Conservation (phyloP, 78 protist species). For the Dictyostelium intermedium region DNA sequence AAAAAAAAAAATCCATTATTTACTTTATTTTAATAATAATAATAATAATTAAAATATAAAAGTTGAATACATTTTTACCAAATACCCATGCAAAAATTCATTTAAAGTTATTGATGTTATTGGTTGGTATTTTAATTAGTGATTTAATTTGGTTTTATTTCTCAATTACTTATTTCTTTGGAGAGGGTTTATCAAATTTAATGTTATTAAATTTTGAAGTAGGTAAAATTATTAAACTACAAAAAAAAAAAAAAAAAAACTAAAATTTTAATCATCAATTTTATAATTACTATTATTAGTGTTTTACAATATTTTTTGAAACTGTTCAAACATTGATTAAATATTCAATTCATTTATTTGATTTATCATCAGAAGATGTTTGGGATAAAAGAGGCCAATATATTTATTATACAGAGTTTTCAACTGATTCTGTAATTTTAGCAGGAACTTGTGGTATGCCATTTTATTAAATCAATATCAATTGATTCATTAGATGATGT, state of each 20-base stretch:
- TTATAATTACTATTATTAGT: conserved; percentile 20
- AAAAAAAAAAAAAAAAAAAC: neutral
- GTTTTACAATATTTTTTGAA: conserved; percentile 83
- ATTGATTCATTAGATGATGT: no score
- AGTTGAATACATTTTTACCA: conserved; percentile 80
- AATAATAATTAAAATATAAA: neutral
- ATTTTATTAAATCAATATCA: neutral
- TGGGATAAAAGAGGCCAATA: conserved; percentile 85
- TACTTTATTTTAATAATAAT: neutral
- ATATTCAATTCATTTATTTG: conserved; percentile 87
- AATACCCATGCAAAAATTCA: conserved; percentile 77
- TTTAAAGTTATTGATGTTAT: conserved; percentile 43
- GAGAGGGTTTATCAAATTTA: conserved; percentile 56
- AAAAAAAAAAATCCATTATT: no score
- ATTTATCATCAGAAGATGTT: conserved; percentile 63
- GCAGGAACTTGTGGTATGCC: conserved; percentile 74
- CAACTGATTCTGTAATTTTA: conserved; percentile 80
- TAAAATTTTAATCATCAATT: neutral
- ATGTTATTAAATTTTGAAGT: conserved; percentile 77
- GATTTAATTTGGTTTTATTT: conserved; percentile 64
- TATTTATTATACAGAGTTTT: conserved; percentile 86
- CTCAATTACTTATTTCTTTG: conserved; percentile 36
- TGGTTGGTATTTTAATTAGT: conserved; percentile 33
- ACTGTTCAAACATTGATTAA: conserved; percentile 86
- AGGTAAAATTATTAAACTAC: no score